Percentiles rank a stretch among this genome's conserved stretches.
Conservation (phyloP, 768 basidiomycete genomes). For the Chiua virens region DNA sequence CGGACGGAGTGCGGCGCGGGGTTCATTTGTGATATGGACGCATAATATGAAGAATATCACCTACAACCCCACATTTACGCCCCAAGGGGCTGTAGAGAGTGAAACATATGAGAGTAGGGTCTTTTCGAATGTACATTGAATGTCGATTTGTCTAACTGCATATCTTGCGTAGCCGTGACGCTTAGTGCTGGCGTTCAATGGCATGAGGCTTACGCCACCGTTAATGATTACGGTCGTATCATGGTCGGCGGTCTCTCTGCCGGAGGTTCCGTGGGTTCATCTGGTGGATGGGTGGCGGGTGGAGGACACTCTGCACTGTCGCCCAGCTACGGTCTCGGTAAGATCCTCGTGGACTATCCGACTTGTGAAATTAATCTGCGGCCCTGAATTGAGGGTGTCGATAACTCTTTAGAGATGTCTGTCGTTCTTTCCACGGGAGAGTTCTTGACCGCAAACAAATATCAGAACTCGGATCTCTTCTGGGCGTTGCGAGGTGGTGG, state of each 20-base stretch:
- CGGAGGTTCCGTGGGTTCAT: slow-evolving; percentile 45
- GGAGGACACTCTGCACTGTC: slow-evolving; percentile 47
- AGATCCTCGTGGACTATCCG: not conserved
- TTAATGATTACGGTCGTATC: slow-evolving; percentile 34
- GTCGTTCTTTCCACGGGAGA: slow-evolving; percentile 44
- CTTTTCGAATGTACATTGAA: not conserved
- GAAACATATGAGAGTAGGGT: slow-evolving; percentile 24
- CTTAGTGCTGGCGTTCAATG: slow-evolving; percentile 49
- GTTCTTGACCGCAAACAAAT: slow-evolving; percentile 38
- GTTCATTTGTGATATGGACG: slow-evolving; percentile 42
- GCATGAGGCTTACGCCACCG: slow-evolving; percentile 43
- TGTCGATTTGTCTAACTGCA: slow-evolving; percentile 6
- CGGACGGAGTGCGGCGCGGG: slow-evolving; percentile 39
- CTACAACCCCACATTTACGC: slow-evolving; percentile 30
- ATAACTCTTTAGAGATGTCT: slow-evolving; percentile 46
- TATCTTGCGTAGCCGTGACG: slow-evolving; percentile 24
- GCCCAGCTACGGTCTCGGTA: slow-evolving; percentile 45
- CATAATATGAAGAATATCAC: slow-evolving; percentile 42
- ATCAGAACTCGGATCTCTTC: slow-evolving; percentile 46
- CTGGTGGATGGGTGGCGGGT: slow-evolving; percentile 50
- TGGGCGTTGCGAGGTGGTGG: slow-evolving; percentile 56
- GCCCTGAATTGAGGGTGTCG: slow-evolving; percentile 36
- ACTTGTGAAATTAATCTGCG: not conserved
- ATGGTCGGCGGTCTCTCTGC: slow-evolving; percentile 44
- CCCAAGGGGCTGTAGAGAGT: slow-evolving; percentile 28